These are phyloP conservation scores for Yarrowia bubula DNA, from an alignment of 805 yeast species.

Conservation along the genomic window DNA sequence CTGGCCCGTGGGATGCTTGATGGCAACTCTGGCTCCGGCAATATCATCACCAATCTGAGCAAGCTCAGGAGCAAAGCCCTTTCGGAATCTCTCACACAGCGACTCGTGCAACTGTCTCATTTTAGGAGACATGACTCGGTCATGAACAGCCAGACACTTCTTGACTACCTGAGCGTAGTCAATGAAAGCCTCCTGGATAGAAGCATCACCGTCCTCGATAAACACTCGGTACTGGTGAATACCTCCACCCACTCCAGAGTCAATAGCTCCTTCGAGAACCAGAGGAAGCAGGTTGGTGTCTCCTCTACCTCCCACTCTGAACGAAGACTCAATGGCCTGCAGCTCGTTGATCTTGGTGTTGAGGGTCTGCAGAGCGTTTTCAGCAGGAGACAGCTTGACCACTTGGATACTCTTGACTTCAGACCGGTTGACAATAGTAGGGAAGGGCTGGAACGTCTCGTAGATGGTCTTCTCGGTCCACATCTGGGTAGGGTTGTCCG, in stretches of 20 bases:
- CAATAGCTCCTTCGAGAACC: constrained; percentile 65
- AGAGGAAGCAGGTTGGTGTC: constrained; percentile 33
- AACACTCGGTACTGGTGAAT: constrained; percentile 78
- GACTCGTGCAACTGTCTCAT: constrained; percentile 66
- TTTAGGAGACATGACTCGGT: constrained; percentile 54
- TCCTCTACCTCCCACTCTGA: constrained; percentile 4
- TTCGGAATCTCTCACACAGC: constrained; percentile 58
- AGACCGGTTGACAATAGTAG: constrained; percentile 82
- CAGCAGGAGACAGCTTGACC: constrained; percentile 72
- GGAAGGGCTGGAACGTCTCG: constrained; percentile 74
- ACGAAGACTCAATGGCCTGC: constrained; percentile 29
- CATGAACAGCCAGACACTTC: constrained; percentile 68
- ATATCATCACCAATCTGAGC: constrained; percentile 16
- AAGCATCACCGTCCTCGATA: constrained; percentile 45
- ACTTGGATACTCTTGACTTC: constrained; percentile 54
- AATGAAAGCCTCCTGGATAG: constrained; percentile 50
- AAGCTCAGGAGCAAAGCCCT: constrained; percentile 69
- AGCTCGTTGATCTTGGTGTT: constrained; percentile 69
- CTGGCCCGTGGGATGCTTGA: constrained; percentile 14
- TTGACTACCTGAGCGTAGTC: constrained; percentile 65
- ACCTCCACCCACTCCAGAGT: constrained; percentile 91
- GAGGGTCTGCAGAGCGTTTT: constrained; percentile 72
- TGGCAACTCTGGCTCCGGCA: constrained; percentile 8
- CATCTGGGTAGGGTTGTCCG: constrained; percentile 65
- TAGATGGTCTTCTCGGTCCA: constrained; percentile 89